phyloP scores from a whole-genome alignment of 208 protist species.

The Trypanosoma mega region DNA sequence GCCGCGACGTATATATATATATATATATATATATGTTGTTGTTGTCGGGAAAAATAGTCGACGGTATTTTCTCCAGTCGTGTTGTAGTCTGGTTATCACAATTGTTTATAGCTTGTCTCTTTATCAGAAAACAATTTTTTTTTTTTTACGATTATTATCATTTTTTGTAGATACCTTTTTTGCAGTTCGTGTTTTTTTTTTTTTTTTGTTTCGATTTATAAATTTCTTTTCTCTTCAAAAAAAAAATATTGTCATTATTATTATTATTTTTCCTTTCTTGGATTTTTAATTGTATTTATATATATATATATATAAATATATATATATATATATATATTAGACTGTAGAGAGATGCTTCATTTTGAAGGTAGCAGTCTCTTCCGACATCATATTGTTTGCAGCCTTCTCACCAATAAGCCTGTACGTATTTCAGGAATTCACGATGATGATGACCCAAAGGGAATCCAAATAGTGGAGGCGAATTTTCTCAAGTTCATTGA shows the following conservation, averaged over 20 bases:
- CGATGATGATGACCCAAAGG: constrained; percentile 64
- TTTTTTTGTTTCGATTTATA: neutral
- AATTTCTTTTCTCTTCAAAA: constrained; percentile 7
- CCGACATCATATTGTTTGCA: constrained; percentile 87
- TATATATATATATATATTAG: constrained; percentile 9
- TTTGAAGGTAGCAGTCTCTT: constrained; percentile 87
- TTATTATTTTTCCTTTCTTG: neutral
- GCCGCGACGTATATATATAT: too few relatives aligned
- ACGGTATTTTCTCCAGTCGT: too few relatives aligned
- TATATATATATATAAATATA: constrained; percentile 5
- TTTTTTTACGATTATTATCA: too few relatives aligned
- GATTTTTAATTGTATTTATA: neutral
- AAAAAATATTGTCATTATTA: neutral
- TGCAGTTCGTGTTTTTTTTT: too few relatives aligned
- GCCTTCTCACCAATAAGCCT: constrained; percentile 72
- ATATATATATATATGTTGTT: too few relatives aligned
- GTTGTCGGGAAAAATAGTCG: too few relatives aligned
- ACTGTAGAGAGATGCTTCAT: constrained; percentile 48
- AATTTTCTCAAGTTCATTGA: constrained; percentile 94
- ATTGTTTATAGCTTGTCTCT: too few relatives aligned
- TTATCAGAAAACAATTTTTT: too few relatives aligned
- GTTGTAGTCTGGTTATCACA: too few relatives aligned
- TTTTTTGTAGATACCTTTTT: too few relatives aligned
- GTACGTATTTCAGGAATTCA: constrained; percentile 72
- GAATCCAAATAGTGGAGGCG: constrained; percentile 75